These are phyloP conservation scores for Kingdonia uniflora DNA, from an alignment of 164 flowering plant species.

Conservation along the genomic window DNA sequence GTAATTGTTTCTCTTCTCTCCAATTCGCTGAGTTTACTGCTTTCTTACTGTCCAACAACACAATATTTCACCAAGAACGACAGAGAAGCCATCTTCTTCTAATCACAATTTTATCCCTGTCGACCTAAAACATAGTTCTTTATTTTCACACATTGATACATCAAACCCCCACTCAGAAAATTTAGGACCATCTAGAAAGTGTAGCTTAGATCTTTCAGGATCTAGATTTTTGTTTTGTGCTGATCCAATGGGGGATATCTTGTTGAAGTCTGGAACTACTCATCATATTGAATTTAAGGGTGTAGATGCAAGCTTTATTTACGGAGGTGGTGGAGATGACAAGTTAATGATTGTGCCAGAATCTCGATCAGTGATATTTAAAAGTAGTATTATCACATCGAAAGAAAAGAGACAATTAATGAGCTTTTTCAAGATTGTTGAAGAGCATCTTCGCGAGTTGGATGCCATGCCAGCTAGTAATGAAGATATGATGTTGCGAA, in stretches of 20 bases:
- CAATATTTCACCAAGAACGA: neutral
- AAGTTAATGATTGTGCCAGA: slow-evolving; percentile 53
- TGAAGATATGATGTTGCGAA: neutral
- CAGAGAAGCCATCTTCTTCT: neutral
- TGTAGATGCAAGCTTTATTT: slow-evolving; percentile 52
- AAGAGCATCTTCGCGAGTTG: slow-evolving; percentile 30
- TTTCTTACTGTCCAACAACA: slow-evolving; percentile 35
- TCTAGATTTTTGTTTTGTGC: slow-evolving; percentile 79
- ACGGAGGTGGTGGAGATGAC: slow-evolving; percentile 19
- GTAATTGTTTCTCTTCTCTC: slow-evolving; percentile 63
- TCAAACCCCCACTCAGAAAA: slow-evolving; percentile 15
- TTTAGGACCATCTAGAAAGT: slow-evolving; percentile 34
- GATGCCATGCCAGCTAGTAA: neutral
- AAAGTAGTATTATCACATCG: slow-evolving; percentile 40
- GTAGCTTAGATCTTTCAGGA: slow-evolving; percentile 54
- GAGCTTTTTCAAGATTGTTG: slow-evolving; percentile 78
- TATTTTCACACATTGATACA: slow-evolving; percentile 49
- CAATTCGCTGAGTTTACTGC: slow-evolving; percentile 29
- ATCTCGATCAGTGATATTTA: slow-evolving; percentile 68
- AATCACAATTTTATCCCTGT: slow-evolving; percentile 13
- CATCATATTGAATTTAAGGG: slow-evolving; percentile 75
- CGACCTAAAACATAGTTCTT: slow-evolving; percentile 20
- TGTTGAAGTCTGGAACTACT: slow-evolving; percentile 51
- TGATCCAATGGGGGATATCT: slow-evolving; percentile 47
- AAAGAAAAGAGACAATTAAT: slow-evolving; percentile 68